Evolutionary conservation across 106 monocot genomes (phyloP), one percentile per base, ranked within the genome.

Genomic region (Cymbidium sinense): DNA sequence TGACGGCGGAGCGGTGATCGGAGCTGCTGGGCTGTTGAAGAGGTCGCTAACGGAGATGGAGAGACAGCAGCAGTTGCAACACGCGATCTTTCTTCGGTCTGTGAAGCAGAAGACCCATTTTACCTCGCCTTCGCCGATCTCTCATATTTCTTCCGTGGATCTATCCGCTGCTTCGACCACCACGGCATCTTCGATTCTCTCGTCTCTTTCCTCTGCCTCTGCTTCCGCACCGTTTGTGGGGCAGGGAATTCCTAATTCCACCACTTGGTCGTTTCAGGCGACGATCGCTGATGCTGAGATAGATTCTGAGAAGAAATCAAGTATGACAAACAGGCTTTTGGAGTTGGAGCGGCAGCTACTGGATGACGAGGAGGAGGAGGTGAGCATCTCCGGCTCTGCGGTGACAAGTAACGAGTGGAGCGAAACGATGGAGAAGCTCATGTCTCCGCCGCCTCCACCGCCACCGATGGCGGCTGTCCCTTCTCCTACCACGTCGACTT

Each of bases 281-380:
- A 18, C 71, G 20, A 39, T 35, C 1, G 27, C 71, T 5, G 37
- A 34, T 30, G 34, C n/a, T 7, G 74, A 44, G 74, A 27, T 27
- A 4, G 80, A 62, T 33, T 50, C 55, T 11, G 73, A 73, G 34
- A 73, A 61, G 64, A 76, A 81, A 31, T 43, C 44, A 8, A 7
- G 30, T 34, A 76, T 84, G 54, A 50, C 31, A 71, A 76, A 76
- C 27, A 69, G 70, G 76, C 79, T 89, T 2, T 76, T 79, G 37
- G 89, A 89, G 73, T 74, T 92, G n/a, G 92, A 92, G 69, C 80
- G 85, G 79, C 85, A 79, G 54, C 85, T 92, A 2, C 74, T 92
- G 18, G 51, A 79, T 39, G 88, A 89, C 39, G 87, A 89, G 8
- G 86, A 69, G 37, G 79, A 82, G n/a, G 83, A 84, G 58, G 11